phyloP scores from a whole-genome alignment of 1,139 yeast genomes.

The Candida smagusa region DNA sequence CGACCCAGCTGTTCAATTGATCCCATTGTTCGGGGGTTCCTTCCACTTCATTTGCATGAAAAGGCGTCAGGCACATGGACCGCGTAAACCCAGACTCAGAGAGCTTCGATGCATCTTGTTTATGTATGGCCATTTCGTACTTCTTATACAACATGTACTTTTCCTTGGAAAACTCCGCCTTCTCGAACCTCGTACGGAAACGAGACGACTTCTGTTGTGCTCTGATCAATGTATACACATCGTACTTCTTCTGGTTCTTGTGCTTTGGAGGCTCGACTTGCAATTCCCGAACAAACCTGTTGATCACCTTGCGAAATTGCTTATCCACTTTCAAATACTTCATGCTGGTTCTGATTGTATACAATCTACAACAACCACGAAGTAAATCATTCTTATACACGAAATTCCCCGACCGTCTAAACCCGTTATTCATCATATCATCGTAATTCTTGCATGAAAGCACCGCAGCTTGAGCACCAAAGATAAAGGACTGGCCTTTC shows the following conservation, averaged over 20 bases:
- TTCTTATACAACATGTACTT: slow-evolving; percentile 64
- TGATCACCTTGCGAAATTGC: slow-evolving; percentile 65
- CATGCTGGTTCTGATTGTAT: slow-evolving; percentile 67
- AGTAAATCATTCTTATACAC: slow-evolving; percentile 72
- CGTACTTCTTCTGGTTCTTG: slow-evolving; percentile 18
- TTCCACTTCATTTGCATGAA: slow-evolving; percentile 21
- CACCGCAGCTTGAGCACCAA: slow-evolving; percentile 49
- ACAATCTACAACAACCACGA: slow-evolving; percentile 77
- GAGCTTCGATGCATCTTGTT: slow-evolving; percentile 52
- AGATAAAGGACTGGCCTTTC: slow-evolving; percentile 17
- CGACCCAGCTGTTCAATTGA: slow-evolving; percentile 29
- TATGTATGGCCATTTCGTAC: slow-evolving; percentile 70
- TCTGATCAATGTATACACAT: slow-evolving; percentile 22
- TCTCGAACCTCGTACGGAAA: slow-evolving; percentile 53
- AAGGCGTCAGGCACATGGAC: slow-evolving; percentile 75
- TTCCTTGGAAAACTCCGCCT: slow-evolving; percentile 51
- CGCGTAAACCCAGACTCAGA: slow-evolving; percentile 48
- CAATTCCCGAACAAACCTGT: slow-evolving; percentile 52
- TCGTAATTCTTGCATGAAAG: slow-evolving; percentile 59
- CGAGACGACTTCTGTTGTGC: slow-evolving; percentile 26
- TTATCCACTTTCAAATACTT: slow-evolving; percentile 48
- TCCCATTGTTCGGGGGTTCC: slow-evolving; percentile 29
- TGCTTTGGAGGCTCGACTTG: slow-evolving; percentile 7
- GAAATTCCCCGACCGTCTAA: slow-evolving; percentile 73
- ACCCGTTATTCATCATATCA: slow-evolving; percentile 64